Conservation (phyloP, 2,329 filamentous ascomycete species). For the Sporothrix dimorphospora region DNA sequence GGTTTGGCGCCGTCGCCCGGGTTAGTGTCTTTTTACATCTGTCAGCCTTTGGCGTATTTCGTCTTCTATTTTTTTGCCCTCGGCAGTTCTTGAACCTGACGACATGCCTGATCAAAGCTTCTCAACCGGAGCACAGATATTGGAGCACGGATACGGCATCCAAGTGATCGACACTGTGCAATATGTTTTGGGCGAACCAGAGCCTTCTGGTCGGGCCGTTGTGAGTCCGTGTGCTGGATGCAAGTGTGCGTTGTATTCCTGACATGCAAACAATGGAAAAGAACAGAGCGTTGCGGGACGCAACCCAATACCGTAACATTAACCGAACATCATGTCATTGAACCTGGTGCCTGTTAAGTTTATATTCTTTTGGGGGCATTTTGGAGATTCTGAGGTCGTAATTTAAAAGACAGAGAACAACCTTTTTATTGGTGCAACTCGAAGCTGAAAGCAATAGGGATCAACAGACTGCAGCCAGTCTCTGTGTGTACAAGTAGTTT, state of each 20-base stretch:
- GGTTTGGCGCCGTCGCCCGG: background rate
- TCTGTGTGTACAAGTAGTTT: background rate
- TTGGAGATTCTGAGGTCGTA: background rate
- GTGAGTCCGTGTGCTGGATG: background rate
- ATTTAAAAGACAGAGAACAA: background rate
- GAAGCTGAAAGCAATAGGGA: background rate
- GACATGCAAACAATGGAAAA: background rate
- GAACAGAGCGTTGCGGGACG: conserved; percentile 8
- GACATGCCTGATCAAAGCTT: background rate
- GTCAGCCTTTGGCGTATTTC: background rate
- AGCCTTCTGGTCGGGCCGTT: background rate
- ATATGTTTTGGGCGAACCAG: background rate
- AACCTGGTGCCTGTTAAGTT: background rate
- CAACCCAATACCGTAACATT: conserved; percentile 9
- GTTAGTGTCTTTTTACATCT: background rate
- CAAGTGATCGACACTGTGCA: background rate
- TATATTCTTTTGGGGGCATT: background rate
- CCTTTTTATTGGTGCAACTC: background rate
- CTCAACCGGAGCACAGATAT: background rate
- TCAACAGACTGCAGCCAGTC: background rate
- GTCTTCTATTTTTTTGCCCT: background rate
- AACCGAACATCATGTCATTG: background rate
- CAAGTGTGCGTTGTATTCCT: background rate
- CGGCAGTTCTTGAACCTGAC: background rate
- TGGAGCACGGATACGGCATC: background rate